Conservation (phyloP, 225 moss, liverwort and hornwort genomes). For the Bryum argenteum region DNA sequence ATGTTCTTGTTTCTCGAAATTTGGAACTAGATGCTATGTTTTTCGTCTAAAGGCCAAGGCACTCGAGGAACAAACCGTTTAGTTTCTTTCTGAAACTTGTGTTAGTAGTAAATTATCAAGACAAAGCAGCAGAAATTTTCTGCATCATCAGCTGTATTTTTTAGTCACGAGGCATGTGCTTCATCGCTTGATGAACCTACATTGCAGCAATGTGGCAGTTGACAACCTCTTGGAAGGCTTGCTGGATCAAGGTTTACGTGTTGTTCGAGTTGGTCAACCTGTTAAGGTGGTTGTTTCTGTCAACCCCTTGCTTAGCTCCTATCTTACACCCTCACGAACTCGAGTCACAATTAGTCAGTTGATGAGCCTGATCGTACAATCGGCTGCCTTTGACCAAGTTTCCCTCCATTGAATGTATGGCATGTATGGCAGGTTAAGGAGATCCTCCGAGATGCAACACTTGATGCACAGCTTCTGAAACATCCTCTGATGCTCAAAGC, state of each 20-base stretch:
- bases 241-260: conserved; percentile 87
- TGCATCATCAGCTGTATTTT: conserved; percentile 20
- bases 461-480: conserved; percentile 76
- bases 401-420: conserved; percentile 14
- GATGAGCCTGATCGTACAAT: conserved; percentile 19
- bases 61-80: conserved; percentile 6
- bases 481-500: conserved; percentile 88
- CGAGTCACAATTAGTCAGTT: conserved; percentile 1
- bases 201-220: conserved; percentile 96
- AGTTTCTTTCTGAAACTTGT: conserved; percentile 14
- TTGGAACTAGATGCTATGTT: conserved; percentile 7
- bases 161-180: conserved; percentile 11
- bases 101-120: conserved; percentile 5
- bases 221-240: conserved; percentile 97
- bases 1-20: neutral
- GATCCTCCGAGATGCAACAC: conserved; percentile 68
- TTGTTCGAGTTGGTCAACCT: conserved; percentile 94
- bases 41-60: conserved; percentile 7
- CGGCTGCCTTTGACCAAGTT: neutral
- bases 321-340: conserved; percentile 10
- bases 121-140: conserved; percentile 11
- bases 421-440: conserved; percentile 73
- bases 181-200: conserved; percentile 33
- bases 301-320: conserved; percentile 24
- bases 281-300: conserved; percentile 72